These are phyloP conservation scores for Bipolaris bicolor DNA, from an alignment of 2,329 filamentous ascomycete genomes.

Conservation along the genomic window DNA sequence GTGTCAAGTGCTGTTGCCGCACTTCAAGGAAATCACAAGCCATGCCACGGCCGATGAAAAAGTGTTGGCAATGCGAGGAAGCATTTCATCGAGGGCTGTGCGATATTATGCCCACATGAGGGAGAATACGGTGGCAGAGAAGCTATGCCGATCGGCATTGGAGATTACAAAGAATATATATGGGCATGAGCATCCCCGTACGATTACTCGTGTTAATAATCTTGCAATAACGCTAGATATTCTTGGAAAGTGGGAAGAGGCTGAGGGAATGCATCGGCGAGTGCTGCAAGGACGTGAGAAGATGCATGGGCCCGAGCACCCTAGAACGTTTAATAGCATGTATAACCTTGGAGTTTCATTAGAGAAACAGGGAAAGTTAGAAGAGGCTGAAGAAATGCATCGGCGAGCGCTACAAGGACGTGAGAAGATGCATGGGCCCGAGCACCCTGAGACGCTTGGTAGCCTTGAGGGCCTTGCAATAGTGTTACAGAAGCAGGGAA, in stretches of 20 bases:
- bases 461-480: too few species aligned
- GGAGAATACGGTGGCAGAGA: background rate
- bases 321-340: conserved; percentile 3
- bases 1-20: background rate
- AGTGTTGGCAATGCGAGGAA: background rate
- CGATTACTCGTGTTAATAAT: background rate
- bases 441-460: too few species aligned
- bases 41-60: background rate
- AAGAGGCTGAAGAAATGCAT: conserved; percentile 11
- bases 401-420: background rate
- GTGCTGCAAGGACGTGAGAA: background rate
- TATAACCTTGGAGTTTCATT: conserved; percentile 5
- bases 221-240: background rate
- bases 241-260: background rate
- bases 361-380: conserved; percentile 9
- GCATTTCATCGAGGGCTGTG: background rate
- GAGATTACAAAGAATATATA: background rate
- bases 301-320: background rate
- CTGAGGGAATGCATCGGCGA: background rate
- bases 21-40: background rate
- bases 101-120: background rate
- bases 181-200: background rate
- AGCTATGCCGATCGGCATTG: background rate
- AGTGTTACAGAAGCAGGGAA: conserved; percentile 8
- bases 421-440: too few species aligned